A percentile compares a stretch with the other conserved stretches of the same genome.
Evolutionary conservation across 768 basidiomycete genomes (phyloP).

Genomic region (Artomyces pyxidatus): DNA sequence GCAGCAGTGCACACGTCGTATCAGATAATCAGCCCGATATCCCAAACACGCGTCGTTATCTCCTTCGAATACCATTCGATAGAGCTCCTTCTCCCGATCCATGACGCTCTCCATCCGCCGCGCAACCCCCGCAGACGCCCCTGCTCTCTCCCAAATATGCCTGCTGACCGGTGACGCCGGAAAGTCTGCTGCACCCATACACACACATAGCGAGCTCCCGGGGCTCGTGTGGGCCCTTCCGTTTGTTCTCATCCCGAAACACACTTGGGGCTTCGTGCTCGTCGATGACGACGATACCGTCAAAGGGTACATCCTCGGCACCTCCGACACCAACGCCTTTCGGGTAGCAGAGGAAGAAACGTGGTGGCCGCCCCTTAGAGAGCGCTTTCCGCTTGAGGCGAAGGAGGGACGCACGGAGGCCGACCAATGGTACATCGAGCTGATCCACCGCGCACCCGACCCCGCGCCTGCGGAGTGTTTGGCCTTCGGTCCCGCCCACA

Average conservation of each 20-base stretch:
- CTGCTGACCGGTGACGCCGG: conserved; percentile 70
- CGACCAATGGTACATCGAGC: conserved; percentile 34
- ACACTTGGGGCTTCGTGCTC: conserved; percentile 68
- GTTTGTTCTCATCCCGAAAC: conserved; percentile 55
- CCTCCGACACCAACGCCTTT: conserved; percentile 58
- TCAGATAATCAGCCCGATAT: no score
- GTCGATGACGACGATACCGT: conserved; percentile 40
- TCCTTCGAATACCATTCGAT: no score
- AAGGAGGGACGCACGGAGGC: conserved; percentile 17
- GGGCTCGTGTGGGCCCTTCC: conserved; percentile 71
- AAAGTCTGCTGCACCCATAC: conserved; percentile 50
- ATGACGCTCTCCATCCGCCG: conserved; percentile 37
- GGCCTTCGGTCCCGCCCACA: conserved; percentile 60
- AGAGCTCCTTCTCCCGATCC: neutral
- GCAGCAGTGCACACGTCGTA: neutral
- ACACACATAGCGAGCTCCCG: conserved; percentile 55
- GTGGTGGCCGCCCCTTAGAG: conserved; percentile 62
- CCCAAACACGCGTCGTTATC: neutral
- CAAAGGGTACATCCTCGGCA: conserved; percentile 67
- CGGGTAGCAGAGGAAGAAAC: conserved; percentile 43
- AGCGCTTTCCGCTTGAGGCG: conserved; percentile 38
- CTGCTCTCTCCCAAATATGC: conserved; percentile 61
- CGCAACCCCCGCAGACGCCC: conserved; percentile 44
- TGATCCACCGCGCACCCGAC: conserved; percentile 27
- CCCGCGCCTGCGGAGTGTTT: conserved; percentile 44